phyloP scores from a whole-genome alignment of 257 asterid genomes.

The Forsythia viridissima region DNA sequence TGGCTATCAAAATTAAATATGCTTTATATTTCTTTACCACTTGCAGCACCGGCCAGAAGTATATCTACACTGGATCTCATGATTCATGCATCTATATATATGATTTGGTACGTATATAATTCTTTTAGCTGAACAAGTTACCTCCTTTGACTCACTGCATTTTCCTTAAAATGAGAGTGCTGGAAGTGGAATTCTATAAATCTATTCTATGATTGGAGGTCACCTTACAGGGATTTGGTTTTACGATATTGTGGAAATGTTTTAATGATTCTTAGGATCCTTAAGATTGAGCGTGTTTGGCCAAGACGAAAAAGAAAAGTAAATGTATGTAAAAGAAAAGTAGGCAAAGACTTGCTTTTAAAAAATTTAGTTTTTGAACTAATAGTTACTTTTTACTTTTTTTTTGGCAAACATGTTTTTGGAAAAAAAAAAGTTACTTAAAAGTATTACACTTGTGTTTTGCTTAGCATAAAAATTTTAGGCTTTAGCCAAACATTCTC shows the following conservation, averaged over 20 bases:
- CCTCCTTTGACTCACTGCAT: neutral
- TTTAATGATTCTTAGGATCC: neutral
- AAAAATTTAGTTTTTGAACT: neutral
- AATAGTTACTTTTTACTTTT: neutral
- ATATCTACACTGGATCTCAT: conserved; percentile 88
- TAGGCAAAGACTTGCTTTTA: neutral
- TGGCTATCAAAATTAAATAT: neutral
- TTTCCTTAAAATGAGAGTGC: neutral
- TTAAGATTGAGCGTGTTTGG: neutral
- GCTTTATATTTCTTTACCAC: neutral
- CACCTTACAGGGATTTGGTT: neutral
- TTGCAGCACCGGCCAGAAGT: conserved; percentile 92
- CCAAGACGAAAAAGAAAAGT: neutral
- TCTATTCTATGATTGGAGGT: neutral
- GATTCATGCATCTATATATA: conserved; percentile 72
- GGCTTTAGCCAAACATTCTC: neutral
- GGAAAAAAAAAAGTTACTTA: no score
- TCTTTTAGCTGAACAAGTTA: neutral
- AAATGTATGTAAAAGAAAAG: neutral
- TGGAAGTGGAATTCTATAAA: neutral
- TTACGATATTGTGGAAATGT: neutral
- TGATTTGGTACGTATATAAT: conserved; percentile 67
- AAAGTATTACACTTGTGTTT: neutral
- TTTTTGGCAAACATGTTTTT: neutral
- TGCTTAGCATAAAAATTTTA: neutral